Base-by-base conservation (phyloP, 2,329 filamentous ascomycete genomes). In the Exophiala xenobiotica region DNA sequence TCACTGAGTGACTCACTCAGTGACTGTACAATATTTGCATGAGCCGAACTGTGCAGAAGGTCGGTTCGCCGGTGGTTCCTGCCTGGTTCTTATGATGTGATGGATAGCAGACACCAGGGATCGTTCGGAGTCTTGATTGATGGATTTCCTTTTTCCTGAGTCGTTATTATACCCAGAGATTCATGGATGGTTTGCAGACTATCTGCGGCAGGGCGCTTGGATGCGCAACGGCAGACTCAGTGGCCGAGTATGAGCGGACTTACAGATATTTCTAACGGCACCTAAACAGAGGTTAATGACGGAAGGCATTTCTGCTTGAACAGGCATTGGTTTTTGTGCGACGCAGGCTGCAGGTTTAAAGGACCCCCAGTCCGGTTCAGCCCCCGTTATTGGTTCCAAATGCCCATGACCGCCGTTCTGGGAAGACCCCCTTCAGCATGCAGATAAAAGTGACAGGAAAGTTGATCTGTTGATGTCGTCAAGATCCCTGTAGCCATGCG, bases 401-500 rank as follows among this genome's bases (percentile, higher is more conserved):
- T n/a, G n/a, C n/a, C n/a, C n/a, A n/a, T n/a, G n/a, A n/a, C n/a
- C n/a, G n/a, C n/a, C n/a, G n/a, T n/a, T n/a, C n/a, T n/a, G n/a
- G n/a, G n/a, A n/a, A n/a, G n/a, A n/a, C n/a, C n/a, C n/a, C n/a
- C n/a, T 35, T 35, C 5, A 14, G 5, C 5, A 6, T 35, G 3
- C 3, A 6, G 18, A 8, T 35, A 35, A 5, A 16, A 35, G 31
- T 35, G 9, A 14, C 12, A 35, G 3, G 12, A 35, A 9, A 6
- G n/a, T 35, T 35, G 31, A 14, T 35, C 3, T 16, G n/a, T 35
- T 35, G 31, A n/a, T n/a, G n/a, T n/a, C n/a, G n/a, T n/a, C n/a
- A n/a, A n/a, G 31, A 57, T 46, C 54, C 54, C 51, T 57, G 51
- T 24, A 40, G 40, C 54, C 54, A 54, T 51, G 54, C 45, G 51